Base-by-base conservation (phyloP, 352 stramenopile genomes). In the Phytophthora quininea region DNA sequence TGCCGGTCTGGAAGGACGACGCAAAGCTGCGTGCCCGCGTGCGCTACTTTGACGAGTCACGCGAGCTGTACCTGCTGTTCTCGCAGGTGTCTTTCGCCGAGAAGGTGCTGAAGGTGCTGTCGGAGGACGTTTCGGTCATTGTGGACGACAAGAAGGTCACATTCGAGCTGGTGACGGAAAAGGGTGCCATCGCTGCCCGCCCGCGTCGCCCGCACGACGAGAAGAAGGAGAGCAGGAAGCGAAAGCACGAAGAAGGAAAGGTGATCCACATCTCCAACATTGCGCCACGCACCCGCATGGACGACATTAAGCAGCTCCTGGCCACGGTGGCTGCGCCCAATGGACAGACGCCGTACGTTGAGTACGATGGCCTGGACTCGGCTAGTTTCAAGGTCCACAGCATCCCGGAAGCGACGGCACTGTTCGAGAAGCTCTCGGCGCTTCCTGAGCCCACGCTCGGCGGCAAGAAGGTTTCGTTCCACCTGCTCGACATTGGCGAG, bases 291-390 rank as follows among this genome's bases (percentile, higher is more conserved):
- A 86, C 91, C 42, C 84, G 82, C 45, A 69, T 95, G 45, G 79
- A 90, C 62, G 88, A 96, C 61, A 91, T 95, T 54, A 95, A 96
- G 81, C 84, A 94, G 67, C 70, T 94, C 3, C 61, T 97, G 47
- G 75, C 80, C 5, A 72, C 62, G 1, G 86, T 80, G 32, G 76
- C 89, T 62, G 80, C 82, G 30, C 63, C 82, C 2, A 62, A 65
- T 3, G 59, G 57, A 37, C 83, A 84, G 42, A 80, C 82, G 48
- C 88, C 86, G 19, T 96, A 85, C 68, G 85, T 96, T 49, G 84
- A 93, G 64, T 96, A 89, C 67, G 79, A 93, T 54, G 88, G 88
- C 19, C 77, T 94, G 46, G 84, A 92, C 70, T 71, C 62, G 15
- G 88, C 88, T 42, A 91, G 81, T 53, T 93, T 95, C 59, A 80